Evolutionary conservation across 257 asterid species (phyloP).

Genomic region (Mitragyna speciosa): DNA sequence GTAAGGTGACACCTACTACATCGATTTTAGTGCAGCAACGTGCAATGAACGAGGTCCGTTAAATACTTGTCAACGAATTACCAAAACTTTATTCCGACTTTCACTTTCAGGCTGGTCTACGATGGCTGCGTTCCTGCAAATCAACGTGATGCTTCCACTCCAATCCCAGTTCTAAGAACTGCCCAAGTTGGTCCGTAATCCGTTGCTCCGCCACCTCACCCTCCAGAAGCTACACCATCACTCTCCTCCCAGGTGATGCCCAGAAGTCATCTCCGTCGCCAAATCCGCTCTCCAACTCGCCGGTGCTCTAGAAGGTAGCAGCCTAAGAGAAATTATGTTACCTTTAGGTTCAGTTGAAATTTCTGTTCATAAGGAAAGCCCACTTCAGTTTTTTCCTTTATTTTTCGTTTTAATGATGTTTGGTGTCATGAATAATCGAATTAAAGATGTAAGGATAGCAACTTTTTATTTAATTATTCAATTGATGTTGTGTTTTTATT

Average conservation of each 20-base stretch:
- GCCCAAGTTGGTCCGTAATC: conserved; percentile 38
- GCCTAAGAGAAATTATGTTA: too few relatives aligned
- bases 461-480: background rate
- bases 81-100: background rate
- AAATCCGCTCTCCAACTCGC: conserved; percentile 62
- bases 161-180: conserved; percentile 28
- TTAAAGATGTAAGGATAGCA: background rate
- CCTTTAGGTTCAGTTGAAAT: background rate
- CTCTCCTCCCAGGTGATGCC: conserved; percentile 96
- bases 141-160: conserved; percentile 35
- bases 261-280: conserved; percentile 86
- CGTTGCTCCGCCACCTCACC: conserved; percentile 63
- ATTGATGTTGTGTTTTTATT: background rate
- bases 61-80: too few relatives aligned
- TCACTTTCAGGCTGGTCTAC: background rate
- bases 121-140: conserved; percentile 71
- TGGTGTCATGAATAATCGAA: too few relatives aligned
- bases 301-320: conserved; percentile 73
- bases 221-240: conserved; percentile 60
- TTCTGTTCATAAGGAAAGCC: too few relatives aligned
- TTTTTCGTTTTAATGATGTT: too few relatives aligned
- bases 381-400: too few relatives aligned
- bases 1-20: too few relatives aligned
- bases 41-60: too few relatives aligned
- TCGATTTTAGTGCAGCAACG: too few relatives aligned